phyloP scores from a whole-genome alignment of 352 stramenopile species.

The Phytophthora gonapodyides region DNA sequence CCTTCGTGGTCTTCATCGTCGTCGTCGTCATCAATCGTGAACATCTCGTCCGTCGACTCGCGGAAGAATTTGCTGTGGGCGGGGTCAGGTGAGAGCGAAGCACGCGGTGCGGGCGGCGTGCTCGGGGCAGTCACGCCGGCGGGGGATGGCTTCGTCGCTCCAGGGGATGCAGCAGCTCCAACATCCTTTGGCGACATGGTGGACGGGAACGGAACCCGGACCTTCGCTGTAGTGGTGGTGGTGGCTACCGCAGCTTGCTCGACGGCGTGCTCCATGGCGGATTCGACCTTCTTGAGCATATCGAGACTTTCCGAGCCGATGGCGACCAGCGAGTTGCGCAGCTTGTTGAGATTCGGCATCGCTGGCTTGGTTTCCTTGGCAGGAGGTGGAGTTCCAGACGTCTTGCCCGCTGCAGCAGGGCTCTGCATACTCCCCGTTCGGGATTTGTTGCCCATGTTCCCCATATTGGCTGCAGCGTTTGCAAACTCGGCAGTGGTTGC shows the following conservation, averaged over 20 bases:
- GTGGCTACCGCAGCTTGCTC: slow-evolving; percentile 36
- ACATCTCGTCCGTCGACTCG: slow-evolving; percentile 74
- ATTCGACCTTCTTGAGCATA: slow-evolving; percentile 79
- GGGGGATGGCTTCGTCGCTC: slow-evolving; percentile 13
- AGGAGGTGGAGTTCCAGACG: background rate
- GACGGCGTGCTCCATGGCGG: slow-evolving; percentile 41
- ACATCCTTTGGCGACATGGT: slow-evolving; percentile 30
- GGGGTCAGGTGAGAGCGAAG: slow-evolving; percentile 30
- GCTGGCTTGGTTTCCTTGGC: slow-evolving; percentile 23
- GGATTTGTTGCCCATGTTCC: slow-evolving; percentile 34
- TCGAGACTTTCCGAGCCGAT: slow-evolving; percentile 74
- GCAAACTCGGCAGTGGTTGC: slow-evolving; percentile 38
- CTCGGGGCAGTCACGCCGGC: slow-evolving; percentile 2
- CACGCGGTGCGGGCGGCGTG: slow-evolving; percentile 26
- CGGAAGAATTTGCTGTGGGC: slow-evolving; percentile 50
- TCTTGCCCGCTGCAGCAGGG: slow-evolving; percentile 8
- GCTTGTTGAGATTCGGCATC: slow-evolving; percentile 58
- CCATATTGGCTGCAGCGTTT: slow-evolving; percentile 32
- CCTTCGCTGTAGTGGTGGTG: slow-evolving; percentile 43
- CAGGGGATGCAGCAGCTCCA: slow-evolving; percentile 8
- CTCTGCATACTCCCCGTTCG: slow-evolving; percentile 30
- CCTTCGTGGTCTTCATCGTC: slow-evolving; percentile 60
- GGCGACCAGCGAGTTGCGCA: slow-evolving; percentile 61
- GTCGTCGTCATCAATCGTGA: slow-evolving; percentile 83
- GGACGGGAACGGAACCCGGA: slow-evolving; percentile 44